Conservation (phyloP, 2,329 filamentous ascomycete species). For the Gaeumannomyces sp. region DNA sequence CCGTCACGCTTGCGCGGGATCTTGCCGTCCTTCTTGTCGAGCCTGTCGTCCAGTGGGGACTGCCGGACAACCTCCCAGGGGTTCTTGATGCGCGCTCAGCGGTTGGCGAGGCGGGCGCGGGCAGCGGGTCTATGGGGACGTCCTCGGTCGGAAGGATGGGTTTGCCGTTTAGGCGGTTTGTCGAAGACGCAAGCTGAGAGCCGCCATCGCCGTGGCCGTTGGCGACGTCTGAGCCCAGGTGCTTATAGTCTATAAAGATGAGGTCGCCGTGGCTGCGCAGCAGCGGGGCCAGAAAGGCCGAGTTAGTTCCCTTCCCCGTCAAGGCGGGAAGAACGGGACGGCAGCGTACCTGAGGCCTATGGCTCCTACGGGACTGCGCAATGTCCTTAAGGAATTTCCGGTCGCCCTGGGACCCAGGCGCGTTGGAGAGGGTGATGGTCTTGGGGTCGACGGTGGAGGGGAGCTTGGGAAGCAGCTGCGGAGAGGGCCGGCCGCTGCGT, state of each 20-base stretch:
- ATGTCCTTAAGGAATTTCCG: conserved; percentile 55
- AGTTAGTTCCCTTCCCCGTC: conserved; percentile 1
- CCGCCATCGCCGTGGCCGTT: conserved; percentile 34
- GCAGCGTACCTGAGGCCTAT: conserved; percentile 51
- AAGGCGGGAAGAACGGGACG: not conserved
- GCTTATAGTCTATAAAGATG: conserved; percentile 77
- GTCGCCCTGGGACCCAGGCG: conserved; percentile 47
- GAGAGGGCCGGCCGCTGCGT: not conserved
- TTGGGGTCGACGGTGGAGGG: conserved; percentile 55
- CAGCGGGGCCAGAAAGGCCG: no score
- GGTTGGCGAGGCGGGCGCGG: conserved; percentile 36
- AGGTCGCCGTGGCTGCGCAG: conserved; percentile 73
- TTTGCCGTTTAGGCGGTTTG: conserved; percentile 72
- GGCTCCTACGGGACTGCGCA: conserved; percentile 46
- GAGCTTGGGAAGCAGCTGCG: conserved; percentile 51
- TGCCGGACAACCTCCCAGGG: conserved; percentile 92
- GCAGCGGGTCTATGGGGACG: conserved; percentile 54
- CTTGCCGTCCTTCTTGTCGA: conserved; percentile 88
- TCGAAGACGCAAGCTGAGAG: conserved; percentile 35
- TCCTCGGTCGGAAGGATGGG: conserved; percentile 65
- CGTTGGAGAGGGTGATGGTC: conserved; percentile 56
- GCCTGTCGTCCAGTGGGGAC: conserved; percentile 74
- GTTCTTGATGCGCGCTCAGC: conserved; percentile 66
- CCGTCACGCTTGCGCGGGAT: conserved; percentile 67
- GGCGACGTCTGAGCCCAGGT: conserved; percentile 39